Evolutionary conservation across 441 rosid genomes (phyloP), one percentile per base, ranked within the genome.

Genomic region (Macaranga tanarius): DNA sequence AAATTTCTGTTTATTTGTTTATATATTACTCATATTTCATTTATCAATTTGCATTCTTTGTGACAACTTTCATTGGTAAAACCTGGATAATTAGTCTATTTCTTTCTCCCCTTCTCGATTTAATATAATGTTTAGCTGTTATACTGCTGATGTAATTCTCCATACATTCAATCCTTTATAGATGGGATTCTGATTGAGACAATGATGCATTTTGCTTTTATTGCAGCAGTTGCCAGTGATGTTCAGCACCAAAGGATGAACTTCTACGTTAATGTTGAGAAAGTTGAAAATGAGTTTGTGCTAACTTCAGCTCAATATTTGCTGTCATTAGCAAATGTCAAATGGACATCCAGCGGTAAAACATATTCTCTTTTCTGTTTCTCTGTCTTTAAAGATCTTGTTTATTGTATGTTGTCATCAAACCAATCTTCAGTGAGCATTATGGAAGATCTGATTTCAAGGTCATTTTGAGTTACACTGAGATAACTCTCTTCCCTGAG

Each of bases 301-400:
- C 84, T 92, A 56, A 89, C 97, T 57, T 87, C 96, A 7, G 98
- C 97, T 42, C 97, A 92, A 79, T 87, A 88, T 83, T 78, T 86
- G 79, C 97, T 96, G 74, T 90, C 87, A 62, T 81, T 89, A 73
- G 85, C 85, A 81, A 89, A 88, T 74, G 77, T 89, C 44, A 83
- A 79, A 75, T 90, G 96, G 93, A 88, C 82, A 57, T 85, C 79
- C 80, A 84, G 82, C 73, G 93, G 99, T 96, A 88, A 79, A 63
- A 51, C 25, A 10, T 55, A 44, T 42, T 66, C 15, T 63, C 12
- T 65, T 44, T 16, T 40, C n/a, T 62, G 50, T 63, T 61, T 51
- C 65, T 68, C 67, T 64, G 26, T 26, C 44, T 28, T 28, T 34
- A 19, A 69, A 69, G 20, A n/a, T 67, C 11, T 19, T 42, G 7